Conservation (phyloP, 768 basidiomycete species). For the Tulasnella sp. region DNA sequence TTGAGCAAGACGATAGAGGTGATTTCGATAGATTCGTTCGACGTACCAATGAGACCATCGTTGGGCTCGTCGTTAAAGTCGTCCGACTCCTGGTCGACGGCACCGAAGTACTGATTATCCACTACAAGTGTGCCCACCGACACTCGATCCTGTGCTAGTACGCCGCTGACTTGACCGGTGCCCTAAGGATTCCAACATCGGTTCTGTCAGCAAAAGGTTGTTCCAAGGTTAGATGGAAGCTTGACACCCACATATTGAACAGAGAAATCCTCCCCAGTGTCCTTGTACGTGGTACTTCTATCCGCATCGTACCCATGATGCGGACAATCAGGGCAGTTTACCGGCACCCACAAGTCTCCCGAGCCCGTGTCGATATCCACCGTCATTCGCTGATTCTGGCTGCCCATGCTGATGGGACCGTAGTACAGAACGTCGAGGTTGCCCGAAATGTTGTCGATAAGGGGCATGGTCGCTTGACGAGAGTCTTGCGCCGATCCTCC, state of each 20-base stretch:
- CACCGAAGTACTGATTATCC: too few relatives aligned
- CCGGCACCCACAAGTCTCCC: constrained; percentile 25
- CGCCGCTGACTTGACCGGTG: constrained; percentile 40
- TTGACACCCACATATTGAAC: too few relatives aligned
- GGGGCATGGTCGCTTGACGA: constrained; percentile 19
- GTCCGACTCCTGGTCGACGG: constrained; percentile 33
- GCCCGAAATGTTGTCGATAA: constrained; percentile 32
- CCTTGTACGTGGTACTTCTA: constrained; percentile 33
- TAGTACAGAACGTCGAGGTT: constrained; percentile 39
- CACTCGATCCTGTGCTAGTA: constrained; percentile 40
- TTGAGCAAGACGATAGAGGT: neutral
- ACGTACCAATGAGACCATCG: constrained; percentile 43
- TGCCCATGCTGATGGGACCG: constrained; percentile 39
- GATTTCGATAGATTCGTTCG: too few relatives aligned
- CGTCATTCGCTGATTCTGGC: constrained; percentile 44
- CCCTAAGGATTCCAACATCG: constrained; percentile 27
- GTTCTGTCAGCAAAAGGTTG: too few relatives aligned
- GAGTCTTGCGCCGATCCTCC: neutral
- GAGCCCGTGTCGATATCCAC: too few relatives aligned
- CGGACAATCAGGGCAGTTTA: neutral
- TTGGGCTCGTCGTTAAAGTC: constrained; percentile 44
- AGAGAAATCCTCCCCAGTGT: constrained; percentile 25
- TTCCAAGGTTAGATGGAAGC: too few relatives aligned
- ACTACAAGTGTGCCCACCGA: constrained; percentile 36
- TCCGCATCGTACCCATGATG: constrained; percentile 18